Evolutionary conservation across 2,329 filamentous ascomycete genomes (phyloP).

Genomic region (Cytospora chrysosperma): DNA sequence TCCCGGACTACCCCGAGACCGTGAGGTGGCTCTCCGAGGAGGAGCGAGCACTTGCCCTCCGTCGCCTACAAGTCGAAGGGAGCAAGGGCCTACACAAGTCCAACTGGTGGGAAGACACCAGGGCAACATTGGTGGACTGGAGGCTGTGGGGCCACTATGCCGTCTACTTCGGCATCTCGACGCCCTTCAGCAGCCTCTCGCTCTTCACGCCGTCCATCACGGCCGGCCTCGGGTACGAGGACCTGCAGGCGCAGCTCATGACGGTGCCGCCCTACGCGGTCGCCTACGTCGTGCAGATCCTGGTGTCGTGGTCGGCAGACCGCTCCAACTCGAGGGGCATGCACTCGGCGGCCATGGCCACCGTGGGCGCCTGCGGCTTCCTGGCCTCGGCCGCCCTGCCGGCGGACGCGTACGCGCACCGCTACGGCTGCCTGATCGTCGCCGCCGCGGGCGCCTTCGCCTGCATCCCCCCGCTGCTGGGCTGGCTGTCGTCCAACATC

Average conservation of each 20-base stretch:
- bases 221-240: constrained; percentile 35
- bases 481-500: constrained; percentile 70
- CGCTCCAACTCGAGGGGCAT: constrained; percentile 54
- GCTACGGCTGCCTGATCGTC: constrained; percentile 71
- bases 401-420: constrained; percentile 53
- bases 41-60: constrained; percentile 55
- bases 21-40: constrained; percentile 59
- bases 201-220: constrained; percentile 61
- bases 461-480: constrained; percentile 67
- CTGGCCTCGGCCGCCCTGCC: constrained; percentile 64
- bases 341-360: constrained; percentile 43
- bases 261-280: constrained; percentile 68
- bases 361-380: constrained; percentile 50
- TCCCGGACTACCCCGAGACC: constrained; percentile 65
- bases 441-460: constrained; percentile 66
- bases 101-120: constrained; percentile 65
- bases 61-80: constrained; percentile 43
- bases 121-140: constrained; percentile 63
- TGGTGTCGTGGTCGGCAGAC: constrained; percentile 61
- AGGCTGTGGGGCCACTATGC: constrained; percentile 65
- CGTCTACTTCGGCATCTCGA: constrained; percentile 34
- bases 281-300: constrained; percentile 41
- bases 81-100: constrained; percentile 58
- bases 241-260: constrained; percentile 57
- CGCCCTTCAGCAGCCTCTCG: constrained; percentile 37